Base-by-base conservation (phyloP, 345 rosid species). In the Arabis hirsuta region DNA sequence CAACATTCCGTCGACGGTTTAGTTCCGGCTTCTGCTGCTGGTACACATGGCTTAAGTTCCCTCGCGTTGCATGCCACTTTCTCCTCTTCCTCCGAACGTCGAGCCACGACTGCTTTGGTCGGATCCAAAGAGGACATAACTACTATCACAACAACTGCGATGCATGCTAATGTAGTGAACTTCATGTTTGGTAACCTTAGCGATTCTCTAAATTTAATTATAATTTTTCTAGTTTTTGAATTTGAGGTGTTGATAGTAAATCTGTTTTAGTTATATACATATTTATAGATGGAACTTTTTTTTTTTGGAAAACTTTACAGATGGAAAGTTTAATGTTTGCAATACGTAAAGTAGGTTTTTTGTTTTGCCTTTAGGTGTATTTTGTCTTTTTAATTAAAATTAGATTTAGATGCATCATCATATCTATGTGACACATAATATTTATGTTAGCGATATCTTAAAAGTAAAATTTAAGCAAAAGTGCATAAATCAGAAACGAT, bases 1-100 rank as follows among this genome's bases (percentile, higher is more conserved):
- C 94, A 90, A 81, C 97, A 86, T 44, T 34, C 5, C 1, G 2
- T 2, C 0, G 87, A 46, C 1, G 96, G 94, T 10, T 55, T 43
- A 0, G 63, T 13, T 12, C 70, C 16, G 2, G 81, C 51, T 5
- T 50, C 55, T 66, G 76, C 16, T 0, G 90, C 85, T 12, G 65
- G 12, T 9, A 42, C 1, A 73, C 91, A 88, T 16, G 83, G 32
- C 66, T 67, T 66, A 80, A 90, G 81, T 79, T 81, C 60, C 61
- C 9, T n/a, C 12, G 69, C 67, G 47, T 4, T 65, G 36, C 96
- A 90, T 10, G 61, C 55, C 13, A 76, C 92, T 44, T 79, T 60
- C 31, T 7, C 55, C 13, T 73, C 92, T 44, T 79, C 50, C 31
- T 7, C 31, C 41, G 36, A 32, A 32, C 10, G 10, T 36, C 7